Evolutionary conservation across 345 rosid genomes (phyloP), one percentile per base, ranked within the genome.

Genomic region (Arabis alpina): DNA sequence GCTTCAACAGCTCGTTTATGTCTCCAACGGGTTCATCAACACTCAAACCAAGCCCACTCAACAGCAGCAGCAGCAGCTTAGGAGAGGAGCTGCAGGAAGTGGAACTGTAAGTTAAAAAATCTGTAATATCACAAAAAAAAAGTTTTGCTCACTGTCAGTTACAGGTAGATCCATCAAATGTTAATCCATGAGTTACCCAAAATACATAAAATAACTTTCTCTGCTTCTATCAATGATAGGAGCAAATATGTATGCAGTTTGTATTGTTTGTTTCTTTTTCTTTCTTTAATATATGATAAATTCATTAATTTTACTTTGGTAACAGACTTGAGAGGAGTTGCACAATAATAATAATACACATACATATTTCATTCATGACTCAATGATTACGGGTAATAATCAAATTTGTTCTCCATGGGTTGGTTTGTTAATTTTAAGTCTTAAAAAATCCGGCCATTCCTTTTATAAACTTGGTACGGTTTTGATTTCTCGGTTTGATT

Each of bases 41-140:
- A 19, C 37, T 57, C 36, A 70, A 68, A 56, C 51, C 67, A 15
- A 81, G 72, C 77, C 77, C 82, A 56, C 71, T 67, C 12, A 67
- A 74, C 43, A 79, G 83, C 54, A 84, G 78, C 47, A 75, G 89
- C 54, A 79, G 87, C 79, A 83, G 86, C 72, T 52, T 83, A 51
- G 92, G 85, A 16, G 97, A 88, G 37, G 98, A 94, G 56, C 93
- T 95, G 43, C 93, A 91, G 16, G 96, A 91, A 77, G 99, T 94
- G 80, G 95, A 89, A 63, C 93, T 94, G 76, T 94, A 82, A 88
- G 75, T 54, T 30, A 25, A 48, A 25, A 48, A 71, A 52, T 61
- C 4, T 71, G 76, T 71, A 71, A 54, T 71, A 62, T 62, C 30
- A 53, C 30, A 53, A 16, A 61, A 37, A 37, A 19, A 47, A 49